Base-by-base conservation (phyloP, 2,329 filamentous ascomycete species). In the Orbilia javanica region DNA sequence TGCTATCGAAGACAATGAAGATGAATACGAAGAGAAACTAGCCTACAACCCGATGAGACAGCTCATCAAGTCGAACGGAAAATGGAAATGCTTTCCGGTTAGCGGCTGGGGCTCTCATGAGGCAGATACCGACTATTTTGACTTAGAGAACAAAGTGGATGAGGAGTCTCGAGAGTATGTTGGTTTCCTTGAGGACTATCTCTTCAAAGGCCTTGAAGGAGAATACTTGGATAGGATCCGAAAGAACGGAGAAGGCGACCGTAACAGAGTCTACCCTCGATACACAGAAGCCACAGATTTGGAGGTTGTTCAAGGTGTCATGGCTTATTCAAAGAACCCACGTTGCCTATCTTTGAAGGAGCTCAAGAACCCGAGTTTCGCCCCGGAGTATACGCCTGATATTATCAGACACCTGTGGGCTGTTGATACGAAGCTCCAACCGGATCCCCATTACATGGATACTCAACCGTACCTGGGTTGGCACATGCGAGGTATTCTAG, bases 381-480 rank as follows among this genome's bases (percentile, higher is more conserved):
- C 64, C 15, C 22, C n/a, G 15, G 73, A 77, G 31, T 77, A 77
- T 29, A 50, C 73, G 7, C 65, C 64, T 4, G 73, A 77, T 2
- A 77, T 77, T 15, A 4, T 77, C 10, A 22, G 44, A 15, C 70
- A 66, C 18, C 27, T 50, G 6, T 31, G 20, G n/a, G 60, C 53
- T 0, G 29, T 71, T n/a, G 73, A 77, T 22, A 89, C 87, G 83
- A 90, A 87, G 81, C 92, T 97, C 89, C 87, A 94, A 46, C 96
- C 96, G 0, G 94, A 96, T 82, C 88, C 93, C 2, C 90, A 96
- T 83, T 99, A 99, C 87, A 99, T 99, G 95, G 93, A 97, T 79
- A 90, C 92, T 80, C 96, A 99, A 84, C 91, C 92, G n/a, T 95
- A 98, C 84, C 96, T 99, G 72, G 93, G 97, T 83, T 99, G 96